Evolutionary conservation across 805 yeast genomes (phyloP).

Genomic region (Kazachstania africana): DNA sequence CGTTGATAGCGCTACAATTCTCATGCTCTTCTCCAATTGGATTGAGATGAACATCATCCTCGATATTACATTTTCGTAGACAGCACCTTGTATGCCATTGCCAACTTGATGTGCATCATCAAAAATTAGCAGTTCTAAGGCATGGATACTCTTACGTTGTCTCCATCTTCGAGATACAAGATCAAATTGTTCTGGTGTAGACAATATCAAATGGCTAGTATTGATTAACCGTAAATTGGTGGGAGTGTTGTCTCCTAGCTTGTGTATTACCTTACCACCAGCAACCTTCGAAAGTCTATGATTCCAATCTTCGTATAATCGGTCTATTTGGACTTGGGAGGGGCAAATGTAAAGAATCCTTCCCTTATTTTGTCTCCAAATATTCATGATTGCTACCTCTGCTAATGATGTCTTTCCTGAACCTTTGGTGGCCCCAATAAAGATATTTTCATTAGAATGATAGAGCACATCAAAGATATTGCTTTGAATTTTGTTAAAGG

Average conservation of each 20-base stretch:
- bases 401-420: slow-evolving; percentile 64
- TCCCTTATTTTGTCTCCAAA: slow-evolving; percentile 62
- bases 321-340: slow-evolving; percentile 42
- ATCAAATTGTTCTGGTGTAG: slow-evolving; percentile 76
- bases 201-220: slow-evolving; percentile 52
- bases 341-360: slow-evolving; percentile 68
- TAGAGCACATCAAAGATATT: slow-evolving; percentile 54
- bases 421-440: slow-evolving; percentile 67
- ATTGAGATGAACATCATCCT: slow-evolving; percentile 60
- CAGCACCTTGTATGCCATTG: slow-evolving; percentile 40
- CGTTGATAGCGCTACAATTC: slow-evolving; percentile 61
- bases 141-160: slow-evolving; percentile 55
- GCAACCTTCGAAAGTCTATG: slow-evolving; percentile 35
- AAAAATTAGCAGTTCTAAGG: slow-evolving; percentile 54
- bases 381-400: slow-evolving; percentile 58
- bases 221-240: slow-evolving; percentile 46
- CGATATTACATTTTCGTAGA: slow-evolving; percentile 59
- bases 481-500: slow-evolving; percentile 65
- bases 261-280: slow-evolving; percentile 46
- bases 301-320: slow-evolving; percentile 39
- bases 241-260: slow-evolving; percentile 40
- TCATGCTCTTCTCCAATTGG: slow-evolving; percentile 44
- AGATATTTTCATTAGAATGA: slow-evolving; percentile 43
- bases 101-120: slow-evolving; percentile 68
- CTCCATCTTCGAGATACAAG: slow-evolving; percentile 71